Evolutionary conservation across 1,139 yeast species (phyloP), one percentile per base, ranked within the genome.

Genomic region (Scheffersomyces parashehatae): DNA sequence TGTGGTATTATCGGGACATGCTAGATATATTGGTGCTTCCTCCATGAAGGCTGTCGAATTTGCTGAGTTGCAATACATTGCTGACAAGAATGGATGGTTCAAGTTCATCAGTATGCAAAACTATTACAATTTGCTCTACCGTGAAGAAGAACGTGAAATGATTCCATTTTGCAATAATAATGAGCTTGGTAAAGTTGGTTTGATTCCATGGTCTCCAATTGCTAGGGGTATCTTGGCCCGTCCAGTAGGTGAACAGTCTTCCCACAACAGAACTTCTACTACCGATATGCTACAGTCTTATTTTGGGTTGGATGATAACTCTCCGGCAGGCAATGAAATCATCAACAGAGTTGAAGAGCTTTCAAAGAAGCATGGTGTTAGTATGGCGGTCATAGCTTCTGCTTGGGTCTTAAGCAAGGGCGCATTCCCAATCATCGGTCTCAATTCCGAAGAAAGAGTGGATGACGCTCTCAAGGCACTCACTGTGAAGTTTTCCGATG

Each of bases 141-240:
- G 87, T 20, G 85, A 81, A 54, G 85, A 82, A 42, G 87, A 82
- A 55, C 62, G 78, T 30, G 86, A 82, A 53, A 70, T 81, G 79
- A 77, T 70, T 50, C 81, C 77, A 28, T 81, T 65, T 60, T 77
- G 83, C 54, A 60, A 78, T 5, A 58, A 64, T 4, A 52, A 52
- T 35, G 58, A 50, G 5, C 39, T 64, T 28, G 68, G 67, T 6
- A 72, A 75, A 26, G 79, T 77, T 28, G 81, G 80, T 0, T 43
- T 77, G 31, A 68, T 75, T 42, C 82, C 82, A 7, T 78, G 78
- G 77, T 72, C 78, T 9, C 81, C 82, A 14, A 60, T 69, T 47
- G 79, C 78, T 7, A 58, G 75, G 49, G 82, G 82, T 4, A 24
- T 71, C 0, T 63, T 77, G 34, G 68, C 81, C 7, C 64, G 78